Conservation (phyloP, 1,284 basidiomycete species). For the Melampsora americana region DNA sequence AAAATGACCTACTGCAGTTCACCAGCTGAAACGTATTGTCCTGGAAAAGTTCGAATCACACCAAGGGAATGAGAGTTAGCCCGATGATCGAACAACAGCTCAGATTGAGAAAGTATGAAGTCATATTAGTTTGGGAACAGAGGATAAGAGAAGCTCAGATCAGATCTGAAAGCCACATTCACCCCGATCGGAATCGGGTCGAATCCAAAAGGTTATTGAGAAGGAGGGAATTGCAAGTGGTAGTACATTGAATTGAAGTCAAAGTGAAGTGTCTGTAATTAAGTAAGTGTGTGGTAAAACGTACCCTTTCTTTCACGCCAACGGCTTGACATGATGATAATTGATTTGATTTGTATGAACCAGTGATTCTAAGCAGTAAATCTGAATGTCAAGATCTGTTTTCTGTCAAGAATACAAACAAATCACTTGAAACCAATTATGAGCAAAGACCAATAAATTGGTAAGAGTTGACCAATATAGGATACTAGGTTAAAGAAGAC, state of each 20-base stretch:
- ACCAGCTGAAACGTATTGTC: conserved; percentile 14
- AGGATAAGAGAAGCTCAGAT: not conserved
- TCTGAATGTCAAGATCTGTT: too few species aligned
- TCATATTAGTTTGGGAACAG: not conserved
- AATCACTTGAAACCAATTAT: too few species aligned
- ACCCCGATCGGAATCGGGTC: not conserved
- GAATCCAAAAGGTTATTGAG: not conserved
- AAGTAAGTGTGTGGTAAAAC: too few species aligned
- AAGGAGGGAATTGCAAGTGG: not conserved
- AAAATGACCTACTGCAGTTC: conserved; percentile 28
- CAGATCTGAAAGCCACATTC: not conserved
- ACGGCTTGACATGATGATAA: conserved; percentile 12
- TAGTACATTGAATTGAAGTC: not conserved
- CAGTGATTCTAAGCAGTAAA: too few species aligned
- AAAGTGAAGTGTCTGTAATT: not conserved
- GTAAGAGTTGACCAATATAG: too few species aligned
- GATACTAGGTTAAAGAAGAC: too few species aligned
- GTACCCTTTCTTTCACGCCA: conserved; percentile 24
- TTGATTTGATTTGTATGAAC: not conserved
- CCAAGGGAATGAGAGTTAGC: not conserved
- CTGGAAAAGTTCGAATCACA: not conserved
- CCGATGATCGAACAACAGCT: not conserved
- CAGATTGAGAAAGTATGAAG: not conserved
- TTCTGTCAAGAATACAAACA: too few species aligned
- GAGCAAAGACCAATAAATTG: too few species aligned